These are phyloP conservation scores for Ogataea naganishii DNA, from an alignment of 805 yeast species.

Conservation along the genomic window DNA sequence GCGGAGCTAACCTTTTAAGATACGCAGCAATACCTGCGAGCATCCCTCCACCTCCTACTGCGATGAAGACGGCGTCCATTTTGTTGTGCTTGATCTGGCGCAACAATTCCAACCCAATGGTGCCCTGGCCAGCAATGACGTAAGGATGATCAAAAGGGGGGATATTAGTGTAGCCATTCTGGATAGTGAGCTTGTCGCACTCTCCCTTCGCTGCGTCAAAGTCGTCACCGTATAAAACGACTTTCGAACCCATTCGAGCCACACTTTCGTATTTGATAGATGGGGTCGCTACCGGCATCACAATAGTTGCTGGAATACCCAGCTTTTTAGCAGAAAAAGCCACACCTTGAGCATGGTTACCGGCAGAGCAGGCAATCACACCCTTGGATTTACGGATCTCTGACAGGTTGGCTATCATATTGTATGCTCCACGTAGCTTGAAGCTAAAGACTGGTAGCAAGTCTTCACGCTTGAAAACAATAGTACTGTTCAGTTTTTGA, in stretches of 20 bases:
- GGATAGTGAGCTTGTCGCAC: conserved; percentile 61
- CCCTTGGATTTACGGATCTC: conserved; percentile 65
- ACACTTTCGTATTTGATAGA: conserved; percentile 90
- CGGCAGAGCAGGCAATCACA: conserved; percentile 97
- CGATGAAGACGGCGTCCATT: conserved; percentile 80
- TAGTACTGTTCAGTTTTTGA: conserved; percentile 64
- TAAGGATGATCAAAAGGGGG: conserved; percentile 99
- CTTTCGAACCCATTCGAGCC: conserved; percentile 86
- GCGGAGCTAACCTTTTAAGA: conserved; percentile 94
- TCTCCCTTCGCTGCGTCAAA: conserved; percentile 93
- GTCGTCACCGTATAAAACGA: conserved; percentile 87
- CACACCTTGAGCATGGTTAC: conserved; percentile 99
- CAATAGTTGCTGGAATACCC: conserved; percentile 90
- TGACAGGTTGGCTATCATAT: conserved; percentile 86
- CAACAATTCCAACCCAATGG: conserved; percentile 86
- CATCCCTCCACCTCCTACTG: conserved; percentile 97
- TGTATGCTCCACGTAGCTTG: conserved; percentile 95
- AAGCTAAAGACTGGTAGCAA: conserved; percentile 90
- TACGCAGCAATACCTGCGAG: conserved; percentile 88
- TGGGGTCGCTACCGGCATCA: conserved; percentile 97
- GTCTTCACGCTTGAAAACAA: conserved; percentile 85
- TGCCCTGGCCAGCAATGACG: conserved; percentile 98
- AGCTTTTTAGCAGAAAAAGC: conserved; percentile 83
- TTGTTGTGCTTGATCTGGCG: conserved; percentile 76
- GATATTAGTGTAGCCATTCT: conserved; percentile 73